These are phyloP conservation scores for Colletotrichum somersetense DNA, from an alignment of 2,329 filamentous ascomycete species.

Conservation along the genomic window DNA sequence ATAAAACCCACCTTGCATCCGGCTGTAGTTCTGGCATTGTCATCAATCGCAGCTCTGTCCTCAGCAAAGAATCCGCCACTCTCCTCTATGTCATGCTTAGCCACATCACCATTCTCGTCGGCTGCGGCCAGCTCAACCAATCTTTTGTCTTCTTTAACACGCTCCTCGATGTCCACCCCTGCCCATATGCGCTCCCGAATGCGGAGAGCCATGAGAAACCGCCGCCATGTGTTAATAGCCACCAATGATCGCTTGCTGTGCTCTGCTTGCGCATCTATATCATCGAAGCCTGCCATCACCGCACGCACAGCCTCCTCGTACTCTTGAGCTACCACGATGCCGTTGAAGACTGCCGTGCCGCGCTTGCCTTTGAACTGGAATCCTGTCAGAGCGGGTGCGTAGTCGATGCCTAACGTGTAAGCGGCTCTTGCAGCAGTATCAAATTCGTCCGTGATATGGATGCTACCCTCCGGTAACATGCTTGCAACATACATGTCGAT, in stretches of 20 bases:
- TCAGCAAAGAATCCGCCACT: constrained; percentile 23
- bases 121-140: background rate
- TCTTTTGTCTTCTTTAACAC: constrained; percentile 52
- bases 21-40: background rate
- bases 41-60: background rate
- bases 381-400: constrained; percentile 88
- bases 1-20: background rate
- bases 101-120: background rate
- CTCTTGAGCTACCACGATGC: constrained; percentile 81
- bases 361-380: constrained; percentile 89
- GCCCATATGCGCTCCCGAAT: constrained; percentile 81
- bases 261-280: constrained; percentile 74
- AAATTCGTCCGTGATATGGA: constrained; percentile 70
- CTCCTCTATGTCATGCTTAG: background rate
- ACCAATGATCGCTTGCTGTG: constrained; percentile 79
- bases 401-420: constrained; percentile 82
- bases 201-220: constrained; percentile 81
- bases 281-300: constrained; percentile 75
- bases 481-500: constrained; percentile 92
- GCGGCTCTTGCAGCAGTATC: constrained; percentile 78
- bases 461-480: constrained; percentile 88
- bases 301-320: constrained; percentile 78
- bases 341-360: constrained; percentile 85
- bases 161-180: constrained; percentile 63
- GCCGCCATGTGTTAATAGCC: constrained; percentile 74